These are phyloP conservation scores for Termitomyces sp. DNA, from an alignment of 1,284 basidiomycete genomes.

Conservation along the genomic window DNA sequence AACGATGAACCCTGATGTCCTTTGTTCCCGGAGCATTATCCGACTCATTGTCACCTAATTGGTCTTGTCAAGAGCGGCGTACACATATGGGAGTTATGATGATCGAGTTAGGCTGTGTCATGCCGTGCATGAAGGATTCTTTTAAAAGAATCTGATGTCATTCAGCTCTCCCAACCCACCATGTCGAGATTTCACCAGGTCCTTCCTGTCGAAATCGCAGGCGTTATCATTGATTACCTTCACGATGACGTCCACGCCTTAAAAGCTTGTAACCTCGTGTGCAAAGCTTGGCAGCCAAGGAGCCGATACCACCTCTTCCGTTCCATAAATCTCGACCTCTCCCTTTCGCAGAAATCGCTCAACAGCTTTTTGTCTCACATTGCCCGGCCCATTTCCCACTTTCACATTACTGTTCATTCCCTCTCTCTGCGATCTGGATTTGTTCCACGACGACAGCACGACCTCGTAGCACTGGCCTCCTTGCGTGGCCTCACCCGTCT, in stretches of 20 bases:
- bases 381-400: slow-evolving; percentile 1
- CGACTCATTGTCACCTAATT: not conserved
- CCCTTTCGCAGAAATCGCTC: slow-evolving; percentile 7
- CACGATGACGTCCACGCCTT: slow-evolving; percentile 1
- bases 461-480: slow-evolving; percentile 5
- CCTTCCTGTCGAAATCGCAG: slow-evolving; percentile 6
- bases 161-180: not conserved
- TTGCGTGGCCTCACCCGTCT: slow-evolving; percentile 6
- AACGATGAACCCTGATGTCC: not conserved
- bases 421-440: slow-evolving; percentile 7
- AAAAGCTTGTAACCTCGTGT: slow-evolving; percentile 10
- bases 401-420: slow-evolving; percentile 3
- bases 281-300: slow-evolving; percentile 10
- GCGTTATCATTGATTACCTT: slow-evolving; percentile 10
- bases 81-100: not conserved
- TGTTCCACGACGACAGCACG: slow-evolving; percentile 2
- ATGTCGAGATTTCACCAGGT: not conserved
- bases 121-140: not conserved
- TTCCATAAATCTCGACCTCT: slow-evolving; percentile 8
- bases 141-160: not conserved
- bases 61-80: not conserved
- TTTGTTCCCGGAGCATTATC: not conserved
- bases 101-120: not conserved
- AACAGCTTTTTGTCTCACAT: slow-evolving; percentile 6
- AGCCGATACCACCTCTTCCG: slow-evolving; percentile 5